Evolutionary conservation across 2,329 filamentous ascomycete genomes (phyloP), one percentile per base, ranked within the genome.

Genomic region (Cyphellophora attinorum): DNA sequence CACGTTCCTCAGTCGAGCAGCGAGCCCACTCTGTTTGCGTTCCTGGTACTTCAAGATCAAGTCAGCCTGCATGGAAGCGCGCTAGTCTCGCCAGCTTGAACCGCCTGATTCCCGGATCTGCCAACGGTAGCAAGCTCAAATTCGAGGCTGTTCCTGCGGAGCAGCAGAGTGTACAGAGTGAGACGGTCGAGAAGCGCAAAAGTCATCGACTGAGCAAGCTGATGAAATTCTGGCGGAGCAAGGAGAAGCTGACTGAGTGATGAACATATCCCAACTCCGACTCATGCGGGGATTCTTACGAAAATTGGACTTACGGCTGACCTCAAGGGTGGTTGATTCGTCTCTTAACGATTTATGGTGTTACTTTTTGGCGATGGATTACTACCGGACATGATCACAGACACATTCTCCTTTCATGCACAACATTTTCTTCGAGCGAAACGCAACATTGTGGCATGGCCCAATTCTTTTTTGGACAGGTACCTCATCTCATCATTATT

Each of bases 141-240:
- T 47, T 49, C 33, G 46, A 49, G 28, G 41, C 40, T 17, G 37
- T 45, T 11, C 6, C 27, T 6, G 8, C 27, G 8, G 50, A 55
- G 28, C 47, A 49, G 21, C 59, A 50, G 38, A 40, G 53, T 64
- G 19, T 58, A 45, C 63, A 63, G 36, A 57, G 61, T 12, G 50
- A 55, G 27, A 48, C 48, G 21, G 59, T 50, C 37, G 47, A 51
- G 12, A 65, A 58, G 44, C 65, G 59, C 49, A 67, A 64, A 45
- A 53, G 54, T 27, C 58, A 57, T 36, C 56, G 64, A 33, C 57
- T 68, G 21, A 67, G 61, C 46, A 62, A 62, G 34, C 47, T 67
- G 29, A 62, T 67, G 57, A 57, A 62, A 40, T 68, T 68, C 44
- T 68, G 65, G 65, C 62, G 61, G 47, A 50, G 54, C 15, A 67